phyloP scores from a whole-genome alignment of 345 rosid species.

The Eucalyptus regnans region DNA sequence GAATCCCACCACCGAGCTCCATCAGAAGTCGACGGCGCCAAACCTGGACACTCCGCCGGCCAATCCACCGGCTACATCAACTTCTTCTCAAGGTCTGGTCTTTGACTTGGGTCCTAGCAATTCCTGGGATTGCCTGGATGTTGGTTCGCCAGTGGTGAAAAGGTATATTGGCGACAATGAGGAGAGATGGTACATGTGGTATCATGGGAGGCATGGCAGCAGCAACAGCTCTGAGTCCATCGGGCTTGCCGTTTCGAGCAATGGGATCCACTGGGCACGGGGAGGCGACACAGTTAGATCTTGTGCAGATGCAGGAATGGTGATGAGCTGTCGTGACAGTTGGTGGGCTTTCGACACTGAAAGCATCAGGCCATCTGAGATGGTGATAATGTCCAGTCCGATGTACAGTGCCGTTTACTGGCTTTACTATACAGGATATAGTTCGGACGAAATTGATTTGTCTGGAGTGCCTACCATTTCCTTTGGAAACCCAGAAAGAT shows the following conservation, averaged over 20 bases:
- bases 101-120: constrained; percentile 18
- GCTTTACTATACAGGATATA: constrained; percentile 71
- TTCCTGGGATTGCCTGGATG: constrained; percentile 30
- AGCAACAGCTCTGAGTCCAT: constrained; percentile 13
- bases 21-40: neutral
- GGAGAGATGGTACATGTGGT: constrained; percentile 51
- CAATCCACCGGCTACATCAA: constrained; percentile 1
- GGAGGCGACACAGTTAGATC: constrained; percentile 23
- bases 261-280: constrained; percentile 40
- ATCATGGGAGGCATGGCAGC: constrained; percentile 20
- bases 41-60: neutral
- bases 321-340: constrained; percentile 46
- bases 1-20: neutral
- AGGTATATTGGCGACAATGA: constrained; percentile 34
- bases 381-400: constrained; percentile 61
- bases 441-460: constrained; percentile 28
- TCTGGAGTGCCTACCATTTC: constrained; percentile 1
- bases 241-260: constrained; percentile 36
- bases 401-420: constrained; percentile 65
- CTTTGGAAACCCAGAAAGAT: constrained; percentile 41
- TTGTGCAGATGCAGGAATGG: constrained; percentile 55
- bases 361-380: constrained; percentile 60
- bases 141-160: constrained; percentile 43
- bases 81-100: constrained; percentile 20
- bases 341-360: constrained; percentile 88